Evolutionary conservation across 108 stramenopile species (phyloP).

Genomic region (Skeletonema menzelii): DNA sequence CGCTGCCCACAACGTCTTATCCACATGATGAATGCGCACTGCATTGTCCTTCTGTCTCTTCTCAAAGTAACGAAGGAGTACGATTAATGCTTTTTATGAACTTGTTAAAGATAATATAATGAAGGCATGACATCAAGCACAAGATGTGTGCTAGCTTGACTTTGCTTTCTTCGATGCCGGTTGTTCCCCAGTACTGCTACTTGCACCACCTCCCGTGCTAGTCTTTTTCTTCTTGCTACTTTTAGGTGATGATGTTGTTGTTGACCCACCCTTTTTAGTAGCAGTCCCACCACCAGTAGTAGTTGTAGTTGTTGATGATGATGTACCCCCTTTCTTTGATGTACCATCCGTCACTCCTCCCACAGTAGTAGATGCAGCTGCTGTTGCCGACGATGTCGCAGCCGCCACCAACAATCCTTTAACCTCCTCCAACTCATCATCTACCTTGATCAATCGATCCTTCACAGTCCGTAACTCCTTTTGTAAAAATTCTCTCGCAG

Average conservation of each 20-base stretch:
- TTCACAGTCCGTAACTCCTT: slow-evolving; percentile 65
- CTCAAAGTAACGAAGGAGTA: no score
- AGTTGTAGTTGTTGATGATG: background rate
- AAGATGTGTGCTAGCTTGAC: no score
- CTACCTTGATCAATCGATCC: slow-evolving; percentile 56
- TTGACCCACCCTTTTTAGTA: background rate
- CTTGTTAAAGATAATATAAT: no score
- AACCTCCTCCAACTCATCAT: slow-evolving; percentile 54
- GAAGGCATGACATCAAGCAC: no score
- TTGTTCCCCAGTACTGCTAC: slow-evolving; percentile 3
- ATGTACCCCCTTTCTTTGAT: background rate
- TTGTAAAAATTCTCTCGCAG: slow-evolving; percentile 68
- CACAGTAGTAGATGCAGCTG: slow-evolving; percentile 11
- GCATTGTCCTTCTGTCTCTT: no score
- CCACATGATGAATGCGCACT: no score
- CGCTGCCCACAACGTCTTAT: no score
- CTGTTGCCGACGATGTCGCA: background rate
- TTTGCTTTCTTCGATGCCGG: slow-evolving; percentile 33
- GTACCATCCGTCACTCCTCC: background rate
- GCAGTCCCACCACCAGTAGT: background rate
- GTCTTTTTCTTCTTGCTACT: background rate
- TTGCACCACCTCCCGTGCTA: slow-evolving; percentile 9
- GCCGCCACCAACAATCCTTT: slow-evolving; percentile 40
- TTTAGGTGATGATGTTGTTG: background rate
- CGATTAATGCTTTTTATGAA: no score